These are phyloP conservation scores for Backusella tuberculispora DNA, from an alignment of 192 early-diverging fungal species.

Conservation along the genomic window DNA sequence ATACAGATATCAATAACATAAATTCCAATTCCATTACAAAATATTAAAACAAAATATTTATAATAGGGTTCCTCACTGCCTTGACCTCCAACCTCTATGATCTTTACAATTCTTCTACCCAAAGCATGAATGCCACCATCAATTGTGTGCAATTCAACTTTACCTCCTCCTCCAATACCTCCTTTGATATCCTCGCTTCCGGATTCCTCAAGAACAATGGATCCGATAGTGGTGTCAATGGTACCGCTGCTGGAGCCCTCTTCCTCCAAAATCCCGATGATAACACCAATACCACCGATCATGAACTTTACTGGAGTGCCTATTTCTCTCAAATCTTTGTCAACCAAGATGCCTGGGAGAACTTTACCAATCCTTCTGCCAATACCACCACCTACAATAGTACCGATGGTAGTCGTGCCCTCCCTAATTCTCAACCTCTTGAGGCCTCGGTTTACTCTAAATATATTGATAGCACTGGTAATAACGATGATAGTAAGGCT, in stretches of 20 bases:
- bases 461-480: conserved; percentile 6
- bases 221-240: not conserved
- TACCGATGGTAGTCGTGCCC: not conserved
- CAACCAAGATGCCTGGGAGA: not conserved
- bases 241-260: not conserved
- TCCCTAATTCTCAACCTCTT: not conserved
- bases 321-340: conserved; percentile 16
- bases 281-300: not conserved
- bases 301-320: not conserved
- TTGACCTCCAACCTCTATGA: conserved; percentile 4
- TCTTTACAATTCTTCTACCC: not conserved
- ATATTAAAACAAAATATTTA: not conserved
- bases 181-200: conserved; percentile 4
- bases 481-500: not conserved
- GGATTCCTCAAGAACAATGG: not conserved
- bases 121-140: not conserved
- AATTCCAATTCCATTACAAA: not conserved
- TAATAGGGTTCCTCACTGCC: not conserved
- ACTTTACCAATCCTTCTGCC: conserved; percentile 4
- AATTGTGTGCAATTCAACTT: conserved; percentile 4
- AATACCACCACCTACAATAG: not conserved
- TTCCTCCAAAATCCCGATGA: not conserved
- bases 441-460: not conserved
- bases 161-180: not conserved
- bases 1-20: not conserved